These are phyloP conservation scores for Gentiana macrophylla DNA, from an alignment of 257 asterid species.

Conservation along the genomic window DNA sequence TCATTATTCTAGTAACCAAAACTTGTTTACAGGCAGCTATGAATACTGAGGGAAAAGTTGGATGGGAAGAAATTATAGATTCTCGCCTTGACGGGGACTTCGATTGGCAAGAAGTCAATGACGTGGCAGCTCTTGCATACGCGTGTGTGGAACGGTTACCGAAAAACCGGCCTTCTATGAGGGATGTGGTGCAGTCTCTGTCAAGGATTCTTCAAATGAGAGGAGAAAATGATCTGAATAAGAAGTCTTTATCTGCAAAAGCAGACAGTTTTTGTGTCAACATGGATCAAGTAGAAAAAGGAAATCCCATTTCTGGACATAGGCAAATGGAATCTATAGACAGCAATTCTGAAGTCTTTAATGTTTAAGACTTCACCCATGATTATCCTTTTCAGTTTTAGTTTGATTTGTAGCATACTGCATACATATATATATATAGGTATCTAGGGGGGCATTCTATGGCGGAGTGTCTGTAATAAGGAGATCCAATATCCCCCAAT, in stretches of 20 bases:
- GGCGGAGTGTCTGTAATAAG: constrained; percentile 1
- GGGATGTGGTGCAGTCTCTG: constrained; percentile 70
- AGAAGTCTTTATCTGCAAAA: constrained; percentile 33
- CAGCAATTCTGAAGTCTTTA: constrained; percentile 55
- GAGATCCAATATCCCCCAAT: neutral
- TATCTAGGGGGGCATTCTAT: constrained; percentile 4
- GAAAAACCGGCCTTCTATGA: constrained; percentile 70
- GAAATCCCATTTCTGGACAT: constrained; percentile 36
- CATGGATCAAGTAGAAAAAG: constrained; percentile 32
- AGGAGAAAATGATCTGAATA: constrained; percentile 29
- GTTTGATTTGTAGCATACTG: constrained; percentile 26
- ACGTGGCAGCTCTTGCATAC: constrained; percentile 70
- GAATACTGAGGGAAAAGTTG: constrained; percentile 77
- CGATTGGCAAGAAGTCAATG: constrained; percentile 53
- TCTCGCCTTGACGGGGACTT: constrained; percentile 75
- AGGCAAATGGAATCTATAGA: constrained; percentile 53
- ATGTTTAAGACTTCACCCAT: constrained; percentile 22
- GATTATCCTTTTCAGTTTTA: neutral
- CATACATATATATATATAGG: constrained; percentile 10
- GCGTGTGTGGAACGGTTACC: constrained; percentile 56
- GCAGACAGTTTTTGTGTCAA: constrained; percentile 33
- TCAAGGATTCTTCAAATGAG: constrained; percentile 48
- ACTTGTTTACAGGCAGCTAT: constrained; percentile 62
- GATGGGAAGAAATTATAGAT: constrained; percentile 90
- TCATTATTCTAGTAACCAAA: too few relatives aligned